These are phyloP conservation scores for Aspergillus pseudoviridinutans DNA, from an alignment of 2,329 filamentous ascomycete genomes.

Conservation along the genomic window DNA sequence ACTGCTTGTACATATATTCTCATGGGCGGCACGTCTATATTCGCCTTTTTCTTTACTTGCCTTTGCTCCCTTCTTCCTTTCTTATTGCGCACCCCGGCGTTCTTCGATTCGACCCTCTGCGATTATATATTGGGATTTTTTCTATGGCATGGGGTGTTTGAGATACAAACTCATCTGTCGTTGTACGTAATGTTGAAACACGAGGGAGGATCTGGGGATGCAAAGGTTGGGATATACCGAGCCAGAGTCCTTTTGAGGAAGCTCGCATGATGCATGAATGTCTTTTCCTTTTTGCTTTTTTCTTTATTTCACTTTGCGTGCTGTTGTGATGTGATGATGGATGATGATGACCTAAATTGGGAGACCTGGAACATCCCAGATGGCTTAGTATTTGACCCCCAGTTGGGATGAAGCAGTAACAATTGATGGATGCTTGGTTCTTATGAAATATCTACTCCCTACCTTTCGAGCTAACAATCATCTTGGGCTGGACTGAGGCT, in stretches of 20 bases:
- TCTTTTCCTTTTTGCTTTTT: neutral
- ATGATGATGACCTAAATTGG: constrained; percentile 2
- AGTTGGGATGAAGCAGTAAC: neutral
- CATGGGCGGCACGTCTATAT: constrained; percentile 21
- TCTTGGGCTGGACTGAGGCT: neutral
- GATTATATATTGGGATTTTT: neutral
- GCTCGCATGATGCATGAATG: constrained; percentile 15
- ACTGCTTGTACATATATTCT: constrained; percentile 34
- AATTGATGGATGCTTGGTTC: neutral
- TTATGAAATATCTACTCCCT: neutral
- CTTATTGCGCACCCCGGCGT: constrained; percentile 11
- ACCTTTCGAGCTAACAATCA: no score
- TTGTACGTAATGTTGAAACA: constrained; percentile 24
- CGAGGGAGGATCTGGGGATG: constrained; percentile 4
- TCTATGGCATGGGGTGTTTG: neutral
- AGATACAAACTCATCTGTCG: constrained; percentile 4
- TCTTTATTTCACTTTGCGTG: constrained; percentile 9
- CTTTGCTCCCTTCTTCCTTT: constrained; percentile 4
- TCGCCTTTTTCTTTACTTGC: constrained; percentile 7
- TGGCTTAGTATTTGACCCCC: neutral
- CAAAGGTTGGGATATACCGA: constrained; percentile 2
- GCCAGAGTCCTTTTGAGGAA: constrained; percentile 9
- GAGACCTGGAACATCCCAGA: neutral
- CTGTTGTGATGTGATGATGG: constrained; percentile 10
- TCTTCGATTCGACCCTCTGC: constrained; percentile 3